Evolutionary conservation across 371 early-diverging fungal genomes (phyloP).

Genomic region (Saksenaea oblongispora): DNA sequence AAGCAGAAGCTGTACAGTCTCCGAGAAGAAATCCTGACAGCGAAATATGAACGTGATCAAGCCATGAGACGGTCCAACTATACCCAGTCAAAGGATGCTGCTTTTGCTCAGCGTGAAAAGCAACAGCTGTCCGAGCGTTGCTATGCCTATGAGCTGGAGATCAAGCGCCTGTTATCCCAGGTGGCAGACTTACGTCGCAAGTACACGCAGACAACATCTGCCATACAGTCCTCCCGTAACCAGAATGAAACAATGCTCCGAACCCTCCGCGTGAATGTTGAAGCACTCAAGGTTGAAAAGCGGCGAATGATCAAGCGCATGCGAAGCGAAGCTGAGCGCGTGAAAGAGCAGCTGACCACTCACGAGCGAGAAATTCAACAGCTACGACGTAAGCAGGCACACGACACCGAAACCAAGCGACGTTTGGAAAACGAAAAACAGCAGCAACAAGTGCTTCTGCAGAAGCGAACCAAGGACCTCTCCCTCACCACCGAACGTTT

Average conservation of each 20-base stretch:
- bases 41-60: conserved; percentile 61
- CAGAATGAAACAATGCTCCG: conserved; percentile 49
- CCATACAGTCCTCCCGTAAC: conserved; percentile 47
- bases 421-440: conserved; percentile 64
- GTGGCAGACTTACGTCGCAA: conserved; percentile 58
- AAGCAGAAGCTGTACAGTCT: conserved; percentile 62
- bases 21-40: conserved; percentile 52
- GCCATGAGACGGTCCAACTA: conserved; percentile 35
- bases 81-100: conserved; percentile 7
- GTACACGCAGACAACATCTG: conserved; percentile 50
- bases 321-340: conserved; percentile 66
- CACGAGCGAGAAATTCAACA: conserved; percentile 72
- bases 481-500: conserved; percentile 53
- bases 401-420: conserved; percentile 62
- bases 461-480: conserved; percentile 50
- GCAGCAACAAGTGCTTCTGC: conserved; percentile 48
- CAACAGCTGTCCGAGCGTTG: conserved; percentile 24
- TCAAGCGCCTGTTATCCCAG: conserved; percentile 63
- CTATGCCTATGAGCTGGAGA: conserved; percentile 63
- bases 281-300: conserved; percentile 70
- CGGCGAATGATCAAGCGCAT: conserved; percentile 73
- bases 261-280: conserved; percentile 48
- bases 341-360: conserved; percentile 56
- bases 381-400: conserved; percentile 60
- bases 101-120: conserved; percentile 11